phyloP scores from a whole-genome alignment of 257 asterid genomes.

The Rehmannia glutinosa region DNA sequence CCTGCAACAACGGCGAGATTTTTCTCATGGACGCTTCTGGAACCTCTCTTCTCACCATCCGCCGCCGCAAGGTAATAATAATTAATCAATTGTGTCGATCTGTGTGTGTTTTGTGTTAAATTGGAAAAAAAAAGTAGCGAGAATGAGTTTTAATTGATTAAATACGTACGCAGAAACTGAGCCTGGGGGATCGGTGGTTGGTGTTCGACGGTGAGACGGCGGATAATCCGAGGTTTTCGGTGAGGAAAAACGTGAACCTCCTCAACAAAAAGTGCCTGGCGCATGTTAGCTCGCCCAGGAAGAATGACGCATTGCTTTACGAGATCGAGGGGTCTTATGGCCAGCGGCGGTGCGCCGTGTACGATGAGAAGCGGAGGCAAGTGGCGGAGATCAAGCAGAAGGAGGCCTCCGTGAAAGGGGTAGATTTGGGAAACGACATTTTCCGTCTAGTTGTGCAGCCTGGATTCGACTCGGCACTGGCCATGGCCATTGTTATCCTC shows the following conservation, averaged over 20 bases:
- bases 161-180: conserved; percentile 39
- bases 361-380: conserved; percentile 41
- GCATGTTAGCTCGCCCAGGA: conserved; percentile 29
- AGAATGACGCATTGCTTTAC: conserved; percentile 11
- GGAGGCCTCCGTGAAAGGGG: conserved; percentile 54
- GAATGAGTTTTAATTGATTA: not conserved
- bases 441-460: conserved; percentile 51
- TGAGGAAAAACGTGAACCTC: conserved; percentile 41
- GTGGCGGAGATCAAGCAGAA: conserved; percentile 69
- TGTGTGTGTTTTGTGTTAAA: not conserved
- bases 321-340: conserved; percentile 54
- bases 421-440: conserved; percentile 52
- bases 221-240: conserved; percentile 34
- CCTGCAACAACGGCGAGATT: conserved; percentile 38
- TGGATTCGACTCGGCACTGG: conserved; percentile 38
- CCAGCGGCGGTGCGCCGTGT: conserved; percentile 49
- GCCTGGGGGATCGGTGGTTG: conserved; percentile 59
- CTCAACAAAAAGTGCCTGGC: conserved; percentile 37
- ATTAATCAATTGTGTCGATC: not conserved
- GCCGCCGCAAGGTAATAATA: conserved; percentile 28
- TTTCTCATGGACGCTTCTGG: conserved; percentile 72
- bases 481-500: conserved; percentile 65
- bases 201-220: conserved; percentile 55
- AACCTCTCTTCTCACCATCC: conserved; percentile 56
- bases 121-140: no score